These are phyloP conservation scores for Spathaspora girioi DNA, from an alignment of 805 yeast genomes.

Conservation along the genomic window DNA sequence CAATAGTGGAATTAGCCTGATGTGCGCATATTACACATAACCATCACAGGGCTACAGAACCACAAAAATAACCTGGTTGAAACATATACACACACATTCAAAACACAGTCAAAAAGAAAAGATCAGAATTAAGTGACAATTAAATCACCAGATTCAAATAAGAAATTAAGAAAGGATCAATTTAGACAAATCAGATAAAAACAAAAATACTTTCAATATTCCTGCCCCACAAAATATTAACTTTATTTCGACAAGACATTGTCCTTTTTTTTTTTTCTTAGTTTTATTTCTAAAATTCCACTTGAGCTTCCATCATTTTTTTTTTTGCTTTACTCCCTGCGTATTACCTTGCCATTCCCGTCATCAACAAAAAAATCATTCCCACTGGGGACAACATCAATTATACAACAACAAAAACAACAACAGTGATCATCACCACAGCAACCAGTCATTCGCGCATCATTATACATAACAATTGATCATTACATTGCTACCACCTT, in stretches of 20 bases:
- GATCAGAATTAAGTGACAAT: too few relatives aligned
- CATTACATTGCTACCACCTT: neutral
- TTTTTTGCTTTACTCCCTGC: neutral
- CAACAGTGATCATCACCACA: neutral
- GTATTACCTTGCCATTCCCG: neutral
- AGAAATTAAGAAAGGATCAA: too few relatives aligned
- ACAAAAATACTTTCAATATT: neutral
- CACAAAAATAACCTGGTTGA: neutral
- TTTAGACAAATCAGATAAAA: neutral
- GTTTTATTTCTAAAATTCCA: neutral
- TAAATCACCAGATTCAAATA: too few relatives aligned
- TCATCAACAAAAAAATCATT: neutral
- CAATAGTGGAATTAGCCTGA: neutral
- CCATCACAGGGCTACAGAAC: neutral
- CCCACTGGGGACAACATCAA: neutral
- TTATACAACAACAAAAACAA: neutral
- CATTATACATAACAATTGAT: neutral
- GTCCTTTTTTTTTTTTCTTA: neutral
- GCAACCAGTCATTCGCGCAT: neutral
- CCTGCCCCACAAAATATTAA: neutral
- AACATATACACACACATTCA: neutral
- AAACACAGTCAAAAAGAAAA: too few relatives aligned
- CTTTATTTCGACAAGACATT: neutral
- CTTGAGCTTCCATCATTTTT: neutral
- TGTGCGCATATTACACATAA: neutral